Base-by-base conservation (phyloP, 345 rosid genomes). In the Reutealis trisperma region DNA sequence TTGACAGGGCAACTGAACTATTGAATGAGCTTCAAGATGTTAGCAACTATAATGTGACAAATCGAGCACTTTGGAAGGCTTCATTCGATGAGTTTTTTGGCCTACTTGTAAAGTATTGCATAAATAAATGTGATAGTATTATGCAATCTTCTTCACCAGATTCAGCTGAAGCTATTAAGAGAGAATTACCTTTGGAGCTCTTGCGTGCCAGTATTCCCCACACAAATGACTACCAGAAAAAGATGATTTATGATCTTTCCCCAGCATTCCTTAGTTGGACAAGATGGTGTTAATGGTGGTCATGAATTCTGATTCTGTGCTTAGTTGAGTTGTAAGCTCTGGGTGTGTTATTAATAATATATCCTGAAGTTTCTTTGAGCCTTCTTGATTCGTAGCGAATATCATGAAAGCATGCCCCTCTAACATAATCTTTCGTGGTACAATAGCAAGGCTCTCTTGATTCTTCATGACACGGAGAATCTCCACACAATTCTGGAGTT, bases 181-280 rank as follows among this genome's bases (percentile, higher is more conserved):
- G 86, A 64, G 98, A 96, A 84, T 85, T 96, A 89, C 98, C 99
- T 0, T 77, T 91, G 70, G 99, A 93, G 78, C 93, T 96, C 63
- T 77, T 93, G 64, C 94, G 92, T 22, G 91, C 95, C 45, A 88
- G 91, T 81, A 88, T 88, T 76, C 97, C 99, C 60, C 99, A 91
- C 83, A 92, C 93, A 5, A 83, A 86, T 64, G 97, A 91, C 59
- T 86, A 84, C 79, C 98, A 96, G 88, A 93, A 88, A 80, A 93
- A 89, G 84, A 76, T 93, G 72, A 73, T 96, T 15, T 81, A 83
- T 85, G 97, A 93, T 75, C 90, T 96, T 66, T 83, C 93, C 51
- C 55, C 94, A 93, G 71, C 90, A 92, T 30, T 90, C 98, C 63
- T 86, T 95, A 15, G 83, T 55, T 59, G 77, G 85, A 84, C 88